Evolutionary conservation across 1,284 basidiomycete species (phyloP).

Genomic region (Melampsora larici-populina): DNA sequence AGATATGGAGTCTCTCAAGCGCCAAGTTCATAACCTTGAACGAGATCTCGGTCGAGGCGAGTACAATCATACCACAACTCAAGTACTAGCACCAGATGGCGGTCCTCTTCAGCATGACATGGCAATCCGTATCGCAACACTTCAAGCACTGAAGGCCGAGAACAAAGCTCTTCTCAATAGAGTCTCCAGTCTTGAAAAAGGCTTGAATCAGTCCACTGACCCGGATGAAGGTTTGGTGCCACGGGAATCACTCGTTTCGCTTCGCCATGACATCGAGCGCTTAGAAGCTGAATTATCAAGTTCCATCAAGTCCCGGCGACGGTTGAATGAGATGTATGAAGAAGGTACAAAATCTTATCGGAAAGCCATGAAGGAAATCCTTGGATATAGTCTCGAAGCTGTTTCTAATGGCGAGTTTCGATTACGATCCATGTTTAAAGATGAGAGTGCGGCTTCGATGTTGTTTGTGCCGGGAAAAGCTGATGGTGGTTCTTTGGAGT

Average conservation of each 20-base stretch:
- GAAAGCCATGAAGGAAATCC: constrained; percentile 33
- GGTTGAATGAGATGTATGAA: constrained; percentile 26
- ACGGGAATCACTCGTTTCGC: constrained; percentile 21
- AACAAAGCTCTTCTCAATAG: constrained; percentile 27
- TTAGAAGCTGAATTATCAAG: constrained; percentile 18
- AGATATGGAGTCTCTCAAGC: constrained; percentile 37
- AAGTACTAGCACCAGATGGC: constrained; percentile 25
- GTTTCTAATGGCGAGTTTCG: constrained; percentile 30
- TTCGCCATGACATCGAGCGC: constrained; percentile 7
- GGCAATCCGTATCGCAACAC: constrained; percentile 21
- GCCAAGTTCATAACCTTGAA: constrained; percentile 38
- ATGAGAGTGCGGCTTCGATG: constrained; percentile 16
- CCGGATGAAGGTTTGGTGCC: constrained; percentile 18
- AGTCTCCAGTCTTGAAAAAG: constrained; percentile 32
- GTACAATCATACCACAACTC: constrained; percentile 20
- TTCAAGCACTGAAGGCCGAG: constrained; percentile 22
- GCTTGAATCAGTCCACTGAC: neutral
- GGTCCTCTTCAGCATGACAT: constrained; percentile 25
- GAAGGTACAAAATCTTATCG: constrained; percentile 24
- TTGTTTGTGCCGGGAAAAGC: constrained; percentile 32
- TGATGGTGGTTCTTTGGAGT: constrained; percentile 28
- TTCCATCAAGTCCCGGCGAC: constrained; percentile 16
- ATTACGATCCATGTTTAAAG: constrained; percentile 25
- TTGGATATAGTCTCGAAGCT: constrained; percentile 41
- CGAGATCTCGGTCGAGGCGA: constrained; percentile 41